Conservation (phyloP, 2,329 filamentous ascomycete genomes). For the Pseudocercospora eumusae region DNA sequence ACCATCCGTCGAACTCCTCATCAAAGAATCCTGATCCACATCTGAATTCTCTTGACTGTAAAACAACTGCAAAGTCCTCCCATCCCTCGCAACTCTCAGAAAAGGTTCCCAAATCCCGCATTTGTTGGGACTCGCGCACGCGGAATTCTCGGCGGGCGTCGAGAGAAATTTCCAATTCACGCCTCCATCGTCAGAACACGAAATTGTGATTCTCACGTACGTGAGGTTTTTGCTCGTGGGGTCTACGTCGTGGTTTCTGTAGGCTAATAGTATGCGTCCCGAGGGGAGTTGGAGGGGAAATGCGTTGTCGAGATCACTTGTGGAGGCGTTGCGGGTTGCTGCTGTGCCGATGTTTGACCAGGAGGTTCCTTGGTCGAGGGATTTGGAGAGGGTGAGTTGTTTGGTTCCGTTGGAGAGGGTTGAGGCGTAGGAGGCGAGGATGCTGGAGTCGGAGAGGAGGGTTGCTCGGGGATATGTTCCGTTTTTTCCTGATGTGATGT, state of each 20-base stretch:
- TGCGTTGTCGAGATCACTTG: slow-evolving; percentile 38
- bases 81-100: slow-evolving; percentile 44
- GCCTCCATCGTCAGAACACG: slow-evolving; percentile 48
- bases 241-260: slow-evolving; percentile 41
- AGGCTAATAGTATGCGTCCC: slow-evolving; percentile 39
- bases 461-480: slow-evolving; percentile 41
- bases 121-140: slow-evolving; percentile 29
- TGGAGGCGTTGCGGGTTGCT: slow-evolving; percentile 23
- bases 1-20: slow-evolving; percentile 45
- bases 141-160: slow-evolving; percentile 12
- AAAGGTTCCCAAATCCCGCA: slow-evolving; percentile 52
- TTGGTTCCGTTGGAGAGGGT: slow-evolving; percentile 27
- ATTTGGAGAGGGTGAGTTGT: slow-evolving; percentile 30
- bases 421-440: slow-evolving; percentile 38
- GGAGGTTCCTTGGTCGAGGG: slow-evolving; percentile 27
- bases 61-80: slow-evolving; percentile 46
- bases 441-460: slow-evolving; percentile 35
- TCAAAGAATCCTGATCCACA: slow-evolving; percentile 48
- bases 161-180: slow-evolving; percentile 41
- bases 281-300: slow-evolving; percentile 40
- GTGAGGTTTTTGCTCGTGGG: slow-evolving; percentile 19
- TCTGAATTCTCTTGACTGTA: slow-evolving; percentile 47
- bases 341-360: slow-evolving; percentile 32
- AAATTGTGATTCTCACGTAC: slow-evolving; percentile 48
- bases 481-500: slow-evolving; percentile 28